A percentile compares a stretch with the other conserved stretches of the same genome.
Evolutionary conservation across 306 rosid genomes (phyloP).

Genomic region (Ochetophila trinervis): DNA sequence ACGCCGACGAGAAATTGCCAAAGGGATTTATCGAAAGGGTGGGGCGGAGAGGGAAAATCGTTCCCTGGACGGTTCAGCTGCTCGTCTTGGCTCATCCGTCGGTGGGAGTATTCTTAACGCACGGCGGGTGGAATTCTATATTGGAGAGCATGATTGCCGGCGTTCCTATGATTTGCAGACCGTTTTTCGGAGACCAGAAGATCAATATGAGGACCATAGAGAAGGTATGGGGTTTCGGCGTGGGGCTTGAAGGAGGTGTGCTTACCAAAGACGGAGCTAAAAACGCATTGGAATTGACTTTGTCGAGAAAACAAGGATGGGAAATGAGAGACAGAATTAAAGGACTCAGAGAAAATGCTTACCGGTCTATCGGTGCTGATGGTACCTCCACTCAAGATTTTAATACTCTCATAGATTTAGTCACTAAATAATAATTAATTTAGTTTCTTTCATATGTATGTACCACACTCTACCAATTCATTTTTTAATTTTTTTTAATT

Average conservation of each 20-base stretch:
- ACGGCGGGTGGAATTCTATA: conserved; percentile 67
- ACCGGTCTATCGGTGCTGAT: conserved; percentile 19
- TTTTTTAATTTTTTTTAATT: too few species aligned
- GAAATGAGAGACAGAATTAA: conserved; percentile 35
- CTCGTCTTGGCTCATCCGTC: conserved; percentile 42
- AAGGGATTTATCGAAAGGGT: conserved; percentile 28
- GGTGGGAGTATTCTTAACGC: conserved; percentile 49
- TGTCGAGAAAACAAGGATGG: conserved; percentile 34
- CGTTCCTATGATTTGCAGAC: conserved; percentile 65
- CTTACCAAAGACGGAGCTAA: conserved; percentile 30
- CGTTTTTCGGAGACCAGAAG: conserved; percentile 56
- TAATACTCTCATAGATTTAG: conserved; percentile 25
- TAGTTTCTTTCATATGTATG: too few species aligned
- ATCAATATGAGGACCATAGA: conserved; percentile 41
- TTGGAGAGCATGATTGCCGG: conserved; percentile 58
- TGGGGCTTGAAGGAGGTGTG: conserved; percentile 39
- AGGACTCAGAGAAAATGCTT: conserved; percentile 27
- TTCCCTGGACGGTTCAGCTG: conserved; percentile 62
- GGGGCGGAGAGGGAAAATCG: conserved; percentile 38
- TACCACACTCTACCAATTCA: too few species aligned
- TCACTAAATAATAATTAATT: conserved; percentile 4
- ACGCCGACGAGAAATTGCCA: conserved; percentile 36
- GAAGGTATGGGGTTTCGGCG: conserved; percentile 45
- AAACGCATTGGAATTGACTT: conserved; percentile 24
- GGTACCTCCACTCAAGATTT: conserved; percentile 51